Conservation (phyloP, 2,329 filamentous ascomycete species). For the Sclerotinia trifoliorum region DNA sequence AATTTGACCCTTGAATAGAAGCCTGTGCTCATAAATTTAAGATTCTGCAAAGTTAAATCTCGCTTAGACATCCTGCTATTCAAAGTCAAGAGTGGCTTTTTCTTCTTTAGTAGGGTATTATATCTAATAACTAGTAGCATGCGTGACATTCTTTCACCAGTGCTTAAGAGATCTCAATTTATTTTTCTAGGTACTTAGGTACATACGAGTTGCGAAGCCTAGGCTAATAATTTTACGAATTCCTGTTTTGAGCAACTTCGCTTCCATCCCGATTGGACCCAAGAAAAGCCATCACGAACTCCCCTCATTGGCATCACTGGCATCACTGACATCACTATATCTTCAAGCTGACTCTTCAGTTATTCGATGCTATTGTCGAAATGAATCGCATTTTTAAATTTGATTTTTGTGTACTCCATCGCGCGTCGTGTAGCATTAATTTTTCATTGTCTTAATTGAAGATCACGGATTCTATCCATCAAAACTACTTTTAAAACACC, state of each 20-base stretch:
- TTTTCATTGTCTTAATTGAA: no score
- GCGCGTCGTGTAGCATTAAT: no score
- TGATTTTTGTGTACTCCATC: no score
- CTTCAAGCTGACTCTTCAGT: no score
- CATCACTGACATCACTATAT: no score
- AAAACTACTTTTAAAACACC: not conserved
- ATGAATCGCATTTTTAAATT: not conserved
- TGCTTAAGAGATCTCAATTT: no score
- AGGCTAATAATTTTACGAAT: not conserved
- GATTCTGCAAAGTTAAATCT: accelerated
- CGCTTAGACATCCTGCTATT: not conserved
- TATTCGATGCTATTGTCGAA: not conserved
- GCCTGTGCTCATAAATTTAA: no score
- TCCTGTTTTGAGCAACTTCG: slow-evolving; percentile 1
- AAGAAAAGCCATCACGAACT: not conserved
- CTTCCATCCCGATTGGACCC: not conserved
- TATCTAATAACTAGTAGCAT: not conserved
- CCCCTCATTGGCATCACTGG: not conserved
- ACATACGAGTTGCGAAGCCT: not conserved
- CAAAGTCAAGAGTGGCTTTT: not conserved
- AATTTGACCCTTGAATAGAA: not conserved
- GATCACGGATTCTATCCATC: no score
- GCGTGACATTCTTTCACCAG: not conserved
- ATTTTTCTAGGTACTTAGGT: no score
- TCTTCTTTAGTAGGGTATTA: no score